Percentiles rank a stretch among this genome's conserved stretches.
Evolutionary conservation across 257 asterid species (phyloP).

Genomic region (Solanum bulbocastanum): DNA sequence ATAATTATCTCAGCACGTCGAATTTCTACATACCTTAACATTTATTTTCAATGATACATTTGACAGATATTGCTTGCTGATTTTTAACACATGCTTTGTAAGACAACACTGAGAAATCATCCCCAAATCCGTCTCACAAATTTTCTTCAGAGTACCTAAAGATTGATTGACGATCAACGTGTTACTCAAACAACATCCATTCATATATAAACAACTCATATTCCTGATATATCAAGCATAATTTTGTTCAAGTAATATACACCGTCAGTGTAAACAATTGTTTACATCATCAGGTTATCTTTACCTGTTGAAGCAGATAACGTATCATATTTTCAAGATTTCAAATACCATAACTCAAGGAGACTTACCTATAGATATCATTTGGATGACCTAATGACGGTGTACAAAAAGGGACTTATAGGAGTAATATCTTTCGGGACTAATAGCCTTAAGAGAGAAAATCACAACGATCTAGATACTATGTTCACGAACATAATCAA

Average conservation of each 20-base stretch:
- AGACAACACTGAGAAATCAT: slow-evolving; percentile 90
- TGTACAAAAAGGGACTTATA: background rate
- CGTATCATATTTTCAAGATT: background rate
- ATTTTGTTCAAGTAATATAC: background rate
- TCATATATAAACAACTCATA: background rate
- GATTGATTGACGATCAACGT: background rate
- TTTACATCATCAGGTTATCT: background rate
- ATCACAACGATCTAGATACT: background rate
- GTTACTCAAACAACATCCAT: background rate
- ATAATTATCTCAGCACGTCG: background rate
- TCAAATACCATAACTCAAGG: background rate
- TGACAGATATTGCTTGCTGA: slow-evolving; percentile 93
- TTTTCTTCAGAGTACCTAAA: slow-evolving; percentile 83
- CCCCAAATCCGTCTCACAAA: slow-evolving; percentile 96
- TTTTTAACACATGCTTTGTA: slow-evolving; percentile 87
- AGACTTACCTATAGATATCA: background rate
- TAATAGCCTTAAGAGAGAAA: background rate
- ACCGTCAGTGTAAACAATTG: background rate
- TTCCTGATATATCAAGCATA: background rate
- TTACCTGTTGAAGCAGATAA: background rate
- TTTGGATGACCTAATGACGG: background rate
- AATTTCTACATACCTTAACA: slow-evolving; percentile 52
- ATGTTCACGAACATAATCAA: background rate
- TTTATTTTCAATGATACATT: slow-evolving; percentile 94
- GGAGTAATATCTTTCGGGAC: background rate